Conservation (phyloP, 2,329 filamentous ascomycete genomes). For the Cladophialophora carrionii region DNA sequence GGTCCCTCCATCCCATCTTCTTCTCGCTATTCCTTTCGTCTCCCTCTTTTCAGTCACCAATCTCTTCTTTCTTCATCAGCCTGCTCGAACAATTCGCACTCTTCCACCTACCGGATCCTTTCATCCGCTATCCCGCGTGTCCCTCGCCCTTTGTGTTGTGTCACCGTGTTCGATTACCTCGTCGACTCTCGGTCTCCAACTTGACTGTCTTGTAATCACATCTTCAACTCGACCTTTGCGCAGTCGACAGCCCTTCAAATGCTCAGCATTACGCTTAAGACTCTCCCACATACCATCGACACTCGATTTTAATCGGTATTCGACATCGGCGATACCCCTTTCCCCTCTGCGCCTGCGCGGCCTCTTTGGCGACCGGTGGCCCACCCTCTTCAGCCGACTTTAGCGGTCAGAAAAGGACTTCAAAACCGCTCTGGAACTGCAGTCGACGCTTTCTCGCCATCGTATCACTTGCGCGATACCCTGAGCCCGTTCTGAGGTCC, state of each 20-base stretch:
- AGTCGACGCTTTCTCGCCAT: neutral
- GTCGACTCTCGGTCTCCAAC: conserved; percentile 13
- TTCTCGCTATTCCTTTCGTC: conserved; percentile 21
- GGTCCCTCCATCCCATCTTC: conserved; percentile 31
- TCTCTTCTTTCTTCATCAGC: conserved; percentile 19
- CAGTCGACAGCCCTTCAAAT: neutral
- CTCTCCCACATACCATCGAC: neutral
- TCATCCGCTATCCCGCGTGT: conserved; percentile 3
- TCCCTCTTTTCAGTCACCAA: conserved; percentile 21
- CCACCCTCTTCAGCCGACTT: conserved; percentile 12
- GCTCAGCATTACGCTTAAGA: neutral
- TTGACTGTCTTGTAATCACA: conserved; percentile 12
- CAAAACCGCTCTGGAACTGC: conserved; percentile 4
- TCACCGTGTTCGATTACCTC: conserved; percentile 4
- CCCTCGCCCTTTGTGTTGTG: conserved; percentile 14
- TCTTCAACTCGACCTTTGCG: conserved; percentile 24
- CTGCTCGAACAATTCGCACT: conserved; percentile 6
- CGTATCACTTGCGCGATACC: conserved; percentile 16
- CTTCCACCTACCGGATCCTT: conserved; percentile 12
- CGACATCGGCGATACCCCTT: conserved; percentile 27
- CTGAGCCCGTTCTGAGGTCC: conserved; percentile 2
- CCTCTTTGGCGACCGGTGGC: conserved; percentile 18
- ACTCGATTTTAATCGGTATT: conserved; percentile 3
- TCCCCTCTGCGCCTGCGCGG: conserved; percentile 23
- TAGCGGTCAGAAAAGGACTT: conserved; percentile 8